These are phyloP conservation scores for Trichophyton simii DNA, from an alignment of 2,329 filamentous ascomycete genomes.

Conservation along the genomic window DNA sequence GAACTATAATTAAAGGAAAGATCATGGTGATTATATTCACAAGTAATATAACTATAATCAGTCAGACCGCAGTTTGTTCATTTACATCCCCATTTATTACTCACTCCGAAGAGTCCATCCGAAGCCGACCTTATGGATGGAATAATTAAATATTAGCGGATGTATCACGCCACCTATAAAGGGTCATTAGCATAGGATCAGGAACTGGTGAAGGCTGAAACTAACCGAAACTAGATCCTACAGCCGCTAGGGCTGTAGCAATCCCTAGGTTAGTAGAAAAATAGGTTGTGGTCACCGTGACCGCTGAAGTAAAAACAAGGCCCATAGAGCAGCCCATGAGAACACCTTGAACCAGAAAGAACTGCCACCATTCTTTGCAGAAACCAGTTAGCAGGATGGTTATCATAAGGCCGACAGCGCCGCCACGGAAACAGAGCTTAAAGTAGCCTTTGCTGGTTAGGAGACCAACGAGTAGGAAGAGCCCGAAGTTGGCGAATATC, in stretches of 20 bases:
- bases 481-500: constrained; percentile 30
- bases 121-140: constrained; percentile 22
- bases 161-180: constrained; percentile 21
- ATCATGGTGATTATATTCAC: constrained; percentile 16
- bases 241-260: constrained; percentile 23
- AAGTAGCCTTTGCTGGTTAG: constrained; percentile 30
- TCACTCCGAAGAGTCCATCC: constrained; percentile 20
- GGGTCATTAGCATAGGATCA: background rate
- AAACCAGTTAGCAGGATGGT: constrained; percentile 4
- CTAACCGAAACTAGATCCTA: constrained; percentile 23
- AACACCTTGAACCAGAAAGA: constrained; percentile 23
- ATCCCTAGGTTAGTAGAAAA: constrained; percentile 24
- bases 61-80: background rate
- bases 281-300: constrained; percentile 23
- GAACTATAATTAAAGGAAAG: constrained; percentile 13
- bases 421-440: constrained; percentile 17
- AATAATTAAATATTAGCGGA: constrained; percentile 20
- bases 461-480: constrained; percentile 26
- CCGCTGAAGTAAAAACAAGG: constrained; percentile 20
- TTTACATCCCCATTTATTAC: constrained; percentile 9
- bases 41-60: constrained; percentile 11
- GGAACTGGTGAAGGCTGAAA: background rate
- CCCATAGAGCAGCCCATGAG: constrained; percentile 23
- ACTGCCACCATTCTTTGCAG: constrained; percentile 5
- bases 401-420: constrained; percentile 11